Evolutionary conservation across 2,329 filamentous ascomycete species (phyloP), one percentile per base, ranked within the genome.

Genomic region (Sclerotiophoma versabilis): DNA sequence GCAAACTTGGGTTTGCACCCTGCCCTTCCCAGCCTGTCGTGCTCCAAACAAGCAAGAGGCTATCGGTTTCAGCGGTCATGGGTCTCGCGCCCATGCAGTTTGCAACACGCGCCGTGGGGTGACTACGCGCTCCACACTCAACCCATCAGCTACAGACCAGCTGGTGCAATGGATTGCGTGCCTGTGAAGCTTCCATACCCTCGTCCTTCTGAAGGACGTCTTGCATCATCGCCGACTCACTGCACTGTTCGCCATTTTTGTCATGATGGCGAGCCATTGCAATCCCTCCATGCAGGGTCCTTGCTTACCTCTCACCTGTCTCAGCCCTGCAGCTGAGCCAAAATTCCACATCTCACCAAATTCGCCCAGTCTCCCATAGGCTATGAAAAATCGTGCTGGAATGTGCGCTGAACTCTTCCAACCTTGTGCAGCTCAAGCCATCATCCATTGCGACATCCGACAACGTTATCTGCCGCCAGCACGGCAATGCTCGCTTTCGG

Each of bases 41-140:
- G 43, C 17, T 43, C 54, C 53, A 29, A 60, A 63, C 60, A 39
- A 48, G 52, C 46, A 42, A 48, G 49, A 36, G 56, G 49, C 59
- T 61, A 64, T 69, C 61, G 61, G 64, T 70, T 65, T 68, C 66
- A 65, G 57, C 63, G 62, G 66, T 72, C 69, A 70, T 68, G 69
- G 57, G 65, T 59, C 36, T 46, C 52, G 32, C 43, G 33, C 50
- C 45, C 60, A 59, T 20, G 45, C 51, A 49, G n/a, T 22, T 47
- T 23, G 39, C 42, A 25, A 46, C 20, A 12, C 38, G 39, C 33
- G 39, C 33, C 39, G 39, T 54, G 39, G 51, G 45, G 39, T 49
- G 51, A 49, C 10, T 32, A 41, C 46, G 23, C 47, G 46, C 46
- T 43, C 32, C 20, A 27, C 52, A n/a, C 27, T 42, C 46, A 30